phyloP scores from a whole-genome alignment of 1,284 basidiomycete species.

The Phenoliferia sp. region DNA sequence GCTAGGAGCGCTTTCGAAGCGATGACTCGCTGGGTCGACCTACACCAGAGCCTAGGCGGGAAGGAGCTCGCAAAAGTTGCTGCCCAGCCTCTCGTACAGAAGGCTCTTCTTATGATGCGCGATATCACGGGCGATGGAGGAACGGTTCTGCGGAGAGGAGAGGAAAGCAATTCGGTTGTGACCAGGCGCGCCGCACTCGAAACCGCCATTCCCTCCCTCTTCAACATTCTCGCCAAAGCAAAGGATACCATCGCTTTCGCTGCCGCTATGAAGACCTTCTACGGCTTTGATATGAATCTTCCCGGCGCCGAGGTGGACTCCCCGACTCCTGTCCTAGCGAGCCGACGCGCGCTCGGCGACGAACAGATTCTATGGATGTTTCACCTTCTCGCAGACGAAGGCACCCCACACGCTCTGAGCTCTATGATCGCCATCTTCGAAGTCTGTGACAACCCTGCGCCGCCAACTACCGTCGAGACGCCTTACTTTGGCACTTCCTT shows the following conservation, averaged over 20 bases:
- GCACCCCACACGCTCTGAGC: conserved; percentile 13
- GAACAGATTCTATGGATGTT: conserved; percentile 19
- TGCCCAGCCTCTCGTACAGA: conserved; percentile 20
- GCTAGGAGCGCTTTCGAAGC: conserved; percentile 14
- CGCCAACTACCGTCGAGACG: neutral
- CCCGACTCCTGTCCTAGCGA: neutral
- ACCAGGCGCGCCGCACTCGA: conserved; percentile 11
- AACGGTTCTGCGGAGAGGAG: neutral
- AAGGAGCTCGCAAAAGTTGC: conserved; percentile 13
- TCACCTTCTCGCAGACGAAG: conserved; percentile 13
- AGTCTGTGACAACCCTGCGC: conserved; percentile 19
- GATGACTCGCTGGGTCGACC: conserved; percentile 22
- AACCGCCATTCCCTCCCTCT: neutral
- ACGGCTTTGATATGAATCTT: conserved; percentile 24
- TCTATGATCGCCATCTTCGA: conserved; percentile 27
- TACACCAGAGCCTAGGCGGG: conserved; percentile 16
- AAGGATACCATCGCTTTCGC: conserved; percentile 14
- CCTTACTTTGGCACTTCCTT: conserved; percentile 23
- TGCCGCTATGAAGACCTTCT: conserved; percentile 17
- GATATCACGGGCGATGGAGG: conserved; percentile 1
- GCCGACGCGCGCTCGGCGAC: conserved; percentile 11
- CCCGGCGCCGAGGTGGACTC: conserved; percentile 19
- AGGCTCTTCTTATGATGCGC: conserved; percentile 14
- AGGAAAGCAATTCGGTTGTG: neutral
- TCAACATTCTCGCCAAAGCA: conserved; percentile 18